Evolutionary conservation across 148 eudicot species (phyloP).

Genomic region (Polygonum maritimum): DNA sequence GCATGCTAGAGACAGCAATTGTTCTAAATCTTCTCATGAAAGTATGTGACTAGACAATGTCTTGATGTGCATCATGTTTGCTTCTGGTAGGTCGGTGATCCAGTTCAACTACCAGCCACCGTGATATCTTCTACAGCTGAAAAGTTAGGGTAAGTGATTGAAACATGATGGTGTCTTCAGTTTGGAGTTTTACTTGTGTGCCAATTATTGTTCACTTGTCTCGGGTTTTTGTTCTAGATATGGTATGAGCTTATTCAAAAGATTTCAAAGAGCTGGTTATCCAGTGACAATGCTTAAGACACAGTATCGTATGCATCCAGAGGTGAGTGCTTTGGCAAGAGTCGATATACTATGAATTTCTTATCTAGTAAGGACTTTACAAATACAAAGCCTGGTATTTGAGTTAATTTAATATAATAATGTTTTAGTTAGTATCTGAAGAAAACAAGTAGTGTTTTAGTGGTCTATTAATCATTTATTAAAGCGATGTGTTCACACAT

Average conservation of each 20-base stretch:
- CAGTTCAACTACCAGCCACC: slow-evolving; percentile 97
- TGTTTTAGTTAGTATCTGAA: neutral
- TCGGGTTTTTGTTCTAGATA: slow-evolving; percentile 34
- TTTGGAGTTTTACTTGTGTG: neutral
- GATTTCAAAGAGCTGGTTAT: slow-evolving; percentile 90
- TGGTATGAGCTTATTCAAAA: slow-evolving; percentile 86
- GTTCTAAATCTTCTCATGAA: neutral
- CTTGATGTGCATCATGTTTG: neutral
- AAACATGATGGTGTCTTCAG: neutral
- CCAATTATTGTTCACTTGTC: neutral
- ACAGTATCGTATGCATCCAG: slow-evolving; percentile 98
- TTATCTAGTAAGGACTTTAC: neutral
- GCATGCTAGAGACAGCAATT: neutral
- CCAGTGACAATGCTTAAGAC: slow-evolving; percentile 91
- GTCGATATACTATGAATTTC: neutral
- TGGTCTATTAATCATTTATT: neutral
- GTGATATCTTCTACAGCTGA: slow-evolving; percentile 79
- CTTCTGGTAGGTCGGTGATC: slow-evolving; percentile 78
- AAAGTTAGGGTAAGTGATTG: slow-evolving; percentile 50
- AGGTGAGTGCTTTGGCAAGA: slow-evolving; percentile 31
- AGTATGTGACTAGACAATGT: neutral
- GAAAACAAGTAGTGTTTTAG: neutral
- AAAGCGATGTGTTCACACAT: neutral
- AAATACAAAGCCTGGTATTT: neutral
- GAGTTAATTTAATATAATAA: neutral